A percentile compares a stretch with the other conserved stretches of the same genome.
Evolutionary conservation across 139 green algal genomes (phyloP).

Genomic region (Pedinophyceae sp.): DNA sequence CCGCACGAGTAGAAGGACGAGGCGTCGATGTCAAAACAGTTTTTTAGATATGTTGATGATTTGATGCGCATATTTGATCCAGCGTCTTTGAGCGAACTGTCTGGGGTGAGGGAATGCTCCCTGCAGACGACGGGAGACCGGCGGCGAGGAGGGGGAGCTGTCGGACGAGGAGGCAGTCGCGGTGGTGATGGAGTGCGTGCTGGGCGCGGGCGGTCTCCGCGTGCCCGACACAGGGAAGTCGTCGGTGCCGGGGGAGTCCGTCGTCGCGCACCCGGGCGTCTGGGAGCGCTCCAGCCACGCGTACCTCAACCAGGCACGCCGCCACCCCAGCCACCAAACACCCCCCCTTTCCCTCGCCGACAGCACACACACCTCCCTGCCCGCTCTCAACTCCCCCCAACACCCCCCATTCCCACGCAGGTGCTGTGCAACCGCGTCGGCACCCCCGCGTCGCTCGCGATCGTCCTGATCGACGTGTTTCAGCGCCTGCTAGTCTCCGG

Average conservation of each 20-base stretch:
- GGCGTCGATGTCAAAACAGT: neutral
- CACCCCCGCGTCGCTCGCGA: conserved; percentile 34
- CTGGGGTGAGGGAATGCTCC: neutral
- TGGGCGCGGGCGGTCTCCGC: conserved; percentile 5
- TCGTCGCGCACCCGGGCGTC: conserved; percentile 16
- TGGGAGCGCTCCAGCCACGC: conserved; percentile 28
- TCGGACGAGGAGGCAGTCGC: conserved; percentile 1
- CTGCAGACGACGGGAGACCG: neutral
- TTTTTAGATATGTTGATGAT: neutral
- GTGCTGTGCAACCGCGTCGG: conserved; percentile 30
- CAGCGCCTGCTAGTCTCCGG: conserved; percentile 28
- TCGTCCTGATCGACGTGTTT: conserved; percentile 37
- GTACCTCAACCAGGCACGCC: conserved; percentile 49
- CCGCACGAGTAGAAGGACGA: conserved; percentile 1
- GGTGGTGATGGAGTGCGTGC: conserved; percentile 15
- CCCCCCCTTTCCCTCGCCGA: too few species aligned
- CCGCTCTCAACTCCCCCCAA: too few species aligned
- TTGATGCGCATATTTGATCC: too few species aligned
- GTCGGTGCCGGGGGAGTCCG: neutral
- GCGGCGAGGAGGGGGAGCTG: neutral
- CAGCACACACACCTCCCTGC: too few species aligned
- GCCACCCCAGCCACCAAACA: too few species aligned
- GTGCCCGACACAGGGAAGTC: conserved; percentile 7
- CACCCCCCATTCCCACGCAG: too few species aligned
- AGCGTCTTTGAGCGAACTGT: too few species aligned